Base-by-base conservation (phyloP, 73 alveolate species). In the Breviolum minutum region DNA sequence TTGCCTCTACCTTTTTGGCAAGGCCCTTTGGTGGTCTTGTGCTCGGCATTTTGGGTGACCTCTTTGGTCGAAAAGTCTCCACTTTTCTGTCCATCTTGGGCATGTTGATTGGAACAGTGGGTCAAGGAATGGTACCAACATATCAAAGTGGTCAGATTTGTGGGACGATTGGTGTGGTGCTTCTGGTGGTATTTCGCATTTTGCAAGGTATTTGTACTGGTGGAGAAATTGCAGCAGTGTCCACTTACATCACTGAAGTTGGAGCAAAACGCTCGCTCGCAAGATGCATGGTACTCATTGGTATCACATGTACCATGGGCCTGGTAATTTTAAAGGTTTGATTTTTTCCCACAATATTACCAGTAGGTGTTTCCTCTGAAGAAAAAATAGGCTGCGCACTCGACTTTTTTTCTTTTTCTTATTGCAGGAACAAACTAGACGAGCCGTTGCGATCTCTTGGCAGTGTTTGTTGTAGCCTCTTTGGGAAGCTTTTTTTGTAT, bases 41-140 rank as follows among this genome's bases (percentile, higher is more conserved):
- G 11, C 66, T 92, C 30, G 98, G 98, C 1, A 66, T 92, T n/a
- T n/a, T 92, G 54, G 98, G 98, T 10, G 98, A 92, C 62, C 77
- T 92, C 97, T 91, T 91, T 9, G 97, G 97, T 6, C 97, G 97
- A 40, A 91, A 91, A 64, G 86, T 77, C 63, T 91, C 98, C 6
- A 92, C 98, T 9, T 92, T 86, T 63, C 94, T 86, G 64, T 86
- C 94, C 63, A 86, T 86, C 80, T 86, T 86, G 13, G 94, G 94
- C 14, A 86, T 86, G 94, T 14, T 86, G 94, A 63, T 86, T 14
- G 81, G 94, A 62, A 86, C 94, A 13, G 94, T 86, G 32, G 94
- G 94, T 8, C 94, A 86, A 88, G 97, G 97, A 6, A 61, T 91
- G 60, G 88, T 91, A 54, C 97, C 97, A 63, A 91, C 88, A n/a